These are phyloP conservation scores for Talaromyces proteolyticus DNA, from an alignment of 495 filamentous ascomycete genomes.

Conservation along the genomic window DNA sequence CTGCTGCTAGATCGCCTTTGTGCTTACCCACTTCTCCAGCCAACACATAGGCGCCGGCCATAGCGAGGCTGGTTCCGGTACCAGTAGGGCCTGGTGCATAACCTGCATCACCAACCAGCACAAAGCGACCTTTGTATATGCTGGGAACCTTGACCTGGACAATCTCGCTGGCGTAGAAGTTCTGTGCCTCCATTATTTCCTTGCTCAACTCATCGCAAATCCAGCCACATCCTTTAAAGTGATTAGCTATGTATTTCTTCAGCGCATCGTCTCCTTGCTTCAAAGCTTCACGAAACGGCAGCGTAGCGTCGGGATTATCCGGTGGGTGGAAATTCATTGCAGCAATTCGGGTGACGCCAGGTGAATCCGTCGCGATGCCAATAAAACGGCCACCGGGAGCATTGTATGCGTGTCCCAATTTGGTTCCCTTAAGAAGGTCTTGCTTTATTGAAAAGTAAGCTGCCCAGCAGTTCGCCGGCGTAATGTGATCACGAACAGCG, in stretches of 20 bases:
- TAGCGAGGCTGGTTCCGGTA: slow-evolving; percentile 33
- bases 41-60: slow-evolving; percentile 42
- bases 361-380: slow-evolving; percentile 22
- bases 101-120: slow-evolving; percentile 34
- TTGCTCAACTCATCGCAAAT: too few species aligned
- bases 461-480: slow-evolving; percentile 27
- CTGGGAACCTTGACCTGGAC: slow-evolving; percentile 36
- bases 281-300: slow-evolving; percentile 28
- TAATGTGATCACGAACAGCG: slow-evolving; percentile 29
- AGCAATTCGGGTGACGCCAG: slow-evolving; percentile 20
- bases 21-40: slow-evolving; percentile 37
- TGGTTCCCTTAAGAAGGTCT: slow-evolving; percentile 30
- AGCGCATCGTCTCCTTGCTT: slow-evolving; percentile 30
- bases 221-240: slow-evolving; percentile 37
- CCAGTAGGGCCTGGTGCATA: slow-evolving; percentile 33
- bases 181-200: too few species aligned
- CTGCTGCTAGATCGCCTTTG: slow-evolving; percentile 21
- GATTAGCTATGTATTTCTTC: slow-evolving; percentile 29
- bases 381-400: slow-evolving; percentile 29
- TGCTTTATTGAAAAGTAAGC: slow-evolving; percentile 32
- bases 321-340: slow-evolving; percentile 25
- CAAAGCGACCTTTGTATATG: slow-evolving; percentile 28
- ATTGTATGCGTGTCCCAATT: slow-evolving; percentile 25
- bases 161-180: slow-evolving; percentile 44
- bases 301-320: slow-evolving; percentile 15